phyloP scores from a whole-genome alignment of 768 basidiomycete genomes.

The Hortiboletus campestris region DNA sequence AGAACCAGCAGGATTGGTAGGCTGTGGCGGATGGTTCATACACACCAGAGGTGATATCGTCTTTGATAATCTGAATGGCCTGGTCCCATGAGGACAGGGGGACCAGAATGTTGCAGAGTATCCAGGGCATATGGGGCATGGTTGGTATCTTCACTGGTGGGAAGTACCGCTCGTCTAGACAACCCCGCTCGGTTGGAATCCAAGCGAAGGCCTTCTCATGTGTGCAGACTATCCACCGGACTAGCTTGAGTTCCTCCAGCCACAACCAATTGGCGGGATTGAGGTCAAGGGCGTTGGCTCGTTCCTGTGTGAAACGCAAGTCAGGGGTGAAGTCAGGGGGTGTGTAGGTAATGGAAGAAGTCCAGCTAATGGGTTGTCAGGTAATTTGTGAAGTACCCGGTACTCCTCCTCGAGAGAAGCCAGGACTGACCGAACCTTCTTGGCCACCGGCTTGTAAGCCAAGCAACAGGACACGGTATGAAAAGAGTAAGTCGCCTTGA shows the following conservation, averaged over 20 bases:
- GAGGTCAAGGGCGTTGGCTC: not conserved
- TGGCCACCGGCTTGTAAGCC: too few species aligned
- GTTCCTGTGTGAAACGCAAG: not conserved
- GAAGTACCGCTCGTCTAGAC: conserved; percentile 33
- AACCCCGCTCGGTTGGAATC: conserved; percentile 34
- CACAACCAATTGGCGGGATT: not conserved
- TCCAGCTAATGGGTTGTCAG: too few species aligned
- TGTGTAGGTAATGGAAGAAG: not conserved
- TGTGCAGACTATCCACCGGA: not conserved
- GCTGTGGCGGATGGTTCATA: too few species aligned
- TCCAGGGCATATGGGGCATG: conserved; percentile 35
- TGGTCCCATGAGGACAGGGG: conserved; percentile 10
- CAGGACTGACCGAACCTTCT: too few species aligned
- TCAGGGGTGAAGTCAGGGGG: not conserved
- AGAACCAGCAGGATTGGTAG: too few species aligned
- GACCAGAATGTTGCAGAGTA: conserved; percentile 32
- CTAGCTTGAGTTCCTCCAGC: not conserved
- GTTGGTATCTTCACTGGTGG: conserved; percentile 32
- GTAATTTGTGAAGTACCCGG: too few species aligned
- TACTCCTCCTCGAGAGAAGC: too few species aligned
- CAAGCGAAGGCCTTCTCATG: conserved; percentile 39
- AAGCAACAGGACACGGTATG: too few species aligned
- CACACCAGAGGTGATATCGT: too few species aligned
- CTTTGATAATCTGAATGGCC: too few species aligned
- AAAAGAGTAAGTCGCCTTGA: too few species aligned